Percentiles rank a stretch among this genome's conserved stretches.
Evolutionary conservation across 2,329 filamentous ascomycete genomes (phyloP).

Genomic region (Nothopassalora personata): DNA sequence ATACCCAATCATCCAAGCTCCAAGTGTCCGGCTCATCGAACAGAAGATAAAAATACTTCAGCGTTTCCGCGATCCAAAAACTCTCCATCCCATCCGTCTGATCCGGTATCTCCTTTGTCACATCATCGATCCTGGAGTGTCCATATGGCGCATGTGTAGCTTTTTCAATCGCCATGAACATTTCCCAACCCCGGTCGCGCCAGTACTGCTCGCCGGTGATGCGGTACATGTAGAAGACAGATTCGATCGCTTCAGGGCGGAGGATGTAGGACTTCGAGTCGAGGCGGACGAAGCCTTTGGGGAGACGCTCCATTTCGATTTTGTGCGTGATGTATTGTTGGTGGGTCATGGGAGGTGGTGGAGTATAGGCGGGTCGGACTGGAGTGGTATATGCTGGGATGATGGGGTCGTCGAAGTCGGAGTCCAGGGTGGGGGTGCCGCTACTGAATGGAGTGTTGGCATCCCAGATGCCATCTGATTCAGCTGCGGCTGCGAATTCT

Average conservation of each 20-base stretch:
- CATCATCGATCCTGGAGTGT: constrained; percentile 65
- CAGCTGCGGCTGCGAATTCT: not conserved
- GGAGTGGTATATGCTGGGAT: not conserved
- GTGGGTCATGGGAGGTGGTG: constrained; percentile 26
- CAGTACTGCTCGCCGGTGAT: constrained; percentile 72
- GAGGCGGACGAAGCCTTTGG: constrained; percentile 38
- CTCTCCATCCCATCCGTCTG: constrained; percentile 69
- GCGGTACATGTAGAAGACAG: constrained; percentile 84
- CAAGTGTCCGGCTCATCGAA: constrained; percentile 64
- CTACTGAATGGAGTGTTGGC: not conserved
- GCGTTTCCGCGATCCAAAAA: constrained; percentile 81
- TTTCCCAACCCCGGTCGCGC: constrained; percentile 78
- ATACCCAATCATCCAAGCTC: constrained; percentile 63
- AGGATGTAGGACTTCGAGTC: constrained; percentile 38
- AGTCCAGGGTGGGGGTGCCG: not conserved
- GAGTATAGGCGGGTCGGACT: constrained; percentile 20
- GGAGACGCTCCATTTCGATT: constrained; percentile 38
- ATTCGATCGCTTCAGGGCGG: constrained; percentile 76
- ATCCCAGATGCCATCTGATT: not conserved
- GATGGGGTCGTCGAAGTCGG: constrained; percentile 4
- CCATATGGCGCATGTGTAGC: constrained; percentile 62
- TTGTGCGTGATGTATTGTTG: constrained; percentile 30
- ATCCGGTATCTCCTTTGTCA: constrained; percentile 41
- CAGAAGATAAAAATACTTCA: constrained; percentile 87
- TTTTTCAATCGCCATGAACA: constrained; percentile 69